phyloP scores from a whole-genome alignment of 306 rosid genomes.

The Hippophae gyantsensis region DNA sequence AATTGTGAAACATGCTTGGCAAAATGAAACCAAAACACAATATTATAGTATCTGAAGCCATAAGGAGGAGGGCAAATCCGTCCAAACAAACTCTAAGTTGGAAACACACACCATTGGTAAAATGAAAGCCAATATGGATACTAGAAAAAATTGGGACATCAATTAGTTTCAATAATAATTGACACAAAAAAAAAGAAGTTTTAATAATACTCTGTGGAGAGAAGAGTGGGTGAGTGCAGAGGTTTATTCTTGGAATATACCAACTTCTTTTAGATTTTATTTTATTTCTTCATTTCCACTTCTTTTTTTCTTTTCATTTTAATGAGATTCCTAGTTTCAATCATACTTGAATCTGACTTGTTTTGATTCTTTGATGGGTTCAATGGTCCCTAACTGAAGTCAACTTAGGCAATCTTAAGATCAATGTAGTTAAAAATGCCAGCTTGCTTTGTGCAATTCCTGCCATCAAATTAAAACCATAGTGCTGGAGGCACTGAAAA shows the following conservation, averaged over 20 bases:
- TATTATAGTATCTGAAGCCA: too few relatives aligned
- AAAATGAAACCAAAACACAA: too few relatives aligned
- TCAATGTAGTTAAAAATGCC: neutral
- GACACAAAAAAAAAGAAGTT: too few relatives aligned
- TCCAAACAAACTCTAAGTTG: too few relatives aligned
- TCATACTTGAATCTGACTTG: neutral
- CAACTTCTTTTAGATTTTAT: neutral
- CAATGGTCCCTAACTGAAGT: neutral
- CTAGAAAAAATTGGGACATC: too few relatives aligned
- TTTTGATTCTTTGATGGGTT: neutral
- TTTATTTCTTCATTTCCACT: too few relatives aligned
- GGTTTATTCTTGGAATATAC: slow-evolving; percentile 45
- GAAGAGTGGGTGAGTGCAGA: slow-evolving; percentile 19
- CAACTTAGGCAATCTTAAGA: neutral
- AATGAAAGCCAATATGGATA: too few relatives aligned
- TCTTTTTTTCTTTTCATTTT: neutral
- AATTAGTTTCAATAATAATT: neutral
- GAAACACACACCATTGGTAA: too few relatives aligned
- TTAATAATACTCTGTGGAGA: neutral
- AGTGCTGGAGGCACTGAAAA: neutral
- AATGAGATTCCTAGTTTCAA: neutral
- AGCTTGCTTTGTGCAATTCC: neutral
- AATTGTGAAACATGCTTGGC: too few relatives aligned
- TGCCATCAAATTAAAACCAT: neutral
- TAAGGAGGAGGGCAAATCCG: too few relatives aligned